phyloP scores from a whole-genome alignment of 768 basidiomycete genomes.

The Chalciporus sphaerocephalus region DNA sequence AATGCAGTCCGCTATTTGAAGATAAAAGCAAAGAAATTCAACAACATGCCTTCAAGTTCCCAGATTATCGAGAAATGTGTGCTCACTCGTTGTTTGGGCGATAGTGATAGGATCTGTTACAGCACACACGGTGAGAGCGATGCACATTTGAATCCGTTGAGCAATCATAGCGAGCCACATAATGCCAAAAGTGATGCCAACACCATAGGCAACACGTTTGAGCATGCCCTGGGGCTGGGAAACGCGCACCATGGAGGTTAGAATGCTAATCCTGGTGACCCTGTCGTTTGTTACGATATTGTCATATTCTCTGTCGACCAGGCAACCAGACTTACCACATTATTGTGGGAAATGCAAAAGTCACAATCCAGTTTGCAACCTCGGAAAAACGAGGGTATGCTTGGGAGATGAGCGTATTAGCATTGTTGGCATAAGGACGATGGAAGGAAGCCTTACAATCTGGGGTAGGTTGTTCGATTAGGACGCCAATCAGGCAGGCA shows the following conservation, averaged over 20 bases:
- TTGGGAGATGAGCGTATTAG: no score
- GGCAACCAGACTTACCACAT: conserved; percentile 5
- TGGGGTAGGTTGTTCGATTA: conserved; percentile 9
- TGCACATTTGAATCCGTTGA: conserved; percentile 12
- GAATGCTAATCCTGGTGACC: conserved; percentile 23
- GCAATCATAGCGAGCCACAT: conserved; percentile 5
- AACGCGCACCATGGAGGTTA: conserved; percentile 22
- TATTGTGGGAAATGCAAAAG: conserved; percentile 16
- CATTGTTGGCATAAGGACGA: no score
- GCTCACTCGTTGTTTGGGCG: conserved; percentile 22
- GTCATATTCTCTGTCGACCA: not conserved
- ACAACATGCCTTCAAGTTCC: no score
- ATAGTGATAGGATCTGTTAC: conserved; percentile 6
- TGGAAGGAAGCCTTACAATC: not conserved
- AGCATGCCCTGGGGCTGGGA: conserved; percentile 12
- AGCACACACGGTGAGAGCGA: conserved; percentile 4
- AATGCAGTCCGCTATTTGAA: conserved; percentile 17
- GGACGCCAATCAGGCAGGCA: conserved; percentile 2
- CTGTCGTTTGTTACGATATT: conserved; percentile 14
- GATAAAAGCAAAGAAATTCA: not conserved
- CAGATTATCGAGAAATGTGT: not conserved
- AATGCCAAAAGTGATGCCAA: conserved; percentile 16
- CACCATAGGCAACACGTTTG: conserved; percentile 2
- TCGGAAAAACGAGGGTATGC: conserved; percentile 8
- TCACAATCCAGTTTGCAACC: conserved; percentile 10